Conservation (phyloP, 345 rosid species). For the Brassica napus region DNA sequence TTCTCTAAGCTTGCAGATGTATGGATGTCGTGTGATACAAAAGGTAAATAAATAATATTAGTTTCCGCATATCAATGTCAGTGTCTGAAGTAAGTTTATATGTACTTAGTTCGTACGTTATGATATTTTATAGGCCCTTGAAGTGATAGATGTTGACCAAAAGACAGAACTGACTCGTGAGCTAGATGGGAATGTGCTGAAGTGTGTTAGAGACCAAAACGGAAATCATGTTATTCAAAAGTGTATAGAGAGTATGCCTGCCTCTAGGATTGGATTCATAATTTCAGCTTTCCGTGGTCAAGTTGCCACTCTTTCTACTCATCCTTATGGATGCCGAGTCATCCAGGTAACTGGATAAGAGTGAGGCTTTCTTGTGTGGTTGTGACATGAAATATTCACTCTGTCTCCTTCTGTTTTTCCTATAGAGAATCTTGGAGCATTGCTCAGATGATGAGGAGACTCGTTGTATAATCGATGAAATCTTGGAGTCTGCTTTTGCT, state of each 20-base stretch:
- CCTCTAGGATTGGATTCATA: slow-evolving; percentile 72
- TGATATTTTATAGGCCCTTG: slow-evolving; percentile 66
- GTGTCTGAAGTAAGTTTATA: background rate
- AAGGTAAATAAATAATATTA: slow-evolving; percentile 53
- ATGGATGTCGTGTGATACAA: slow-evolving; percentile 98
- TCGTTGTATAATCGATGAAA: slow-evolving; percentile 84
- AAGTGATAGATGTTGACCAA: slow-evolving; percentile 92
- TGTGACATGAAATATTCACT: background rate
- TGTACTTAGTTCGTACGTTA: background rate
- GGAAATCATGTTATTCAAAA: slow-evolving; percentile 98
- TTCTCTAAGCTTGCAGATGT: slow-evolving; percentile 95
- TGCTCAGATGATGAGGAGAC: slow-evolving; percentile 76
- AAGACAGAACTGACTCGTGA: slow-evolving; percentile 71
- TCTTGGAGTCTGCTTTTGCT: slow-evolving; percentile 68
- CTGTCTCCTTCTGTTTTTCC: slow-evolving; percentile 25
- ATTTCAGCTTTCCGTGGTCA: slow-evolving; percentile 83
- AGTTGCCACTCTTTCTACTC: slow-evolving; percentile 81
- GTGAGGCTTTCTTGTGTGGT: background rate
- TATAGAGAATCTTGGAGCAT: slow-evolving; percentile 92
- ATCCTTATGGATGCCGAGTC: slow-evolving; percentile 99
- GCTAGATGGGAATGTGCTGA: slow-evolving; percentile 89
- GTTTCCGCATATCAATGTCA: background rate
- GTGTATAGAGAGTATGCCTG: slow-evolving; percentile 85
- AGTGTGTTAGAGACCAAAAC: slow-evolving; percentile 94
- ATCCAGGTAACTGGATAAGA: slow-evolving; percentile 64